Base-by-base conservation (phyloP, 768 basidiomycete species). In the Leccinum incarnatum region DNA sequence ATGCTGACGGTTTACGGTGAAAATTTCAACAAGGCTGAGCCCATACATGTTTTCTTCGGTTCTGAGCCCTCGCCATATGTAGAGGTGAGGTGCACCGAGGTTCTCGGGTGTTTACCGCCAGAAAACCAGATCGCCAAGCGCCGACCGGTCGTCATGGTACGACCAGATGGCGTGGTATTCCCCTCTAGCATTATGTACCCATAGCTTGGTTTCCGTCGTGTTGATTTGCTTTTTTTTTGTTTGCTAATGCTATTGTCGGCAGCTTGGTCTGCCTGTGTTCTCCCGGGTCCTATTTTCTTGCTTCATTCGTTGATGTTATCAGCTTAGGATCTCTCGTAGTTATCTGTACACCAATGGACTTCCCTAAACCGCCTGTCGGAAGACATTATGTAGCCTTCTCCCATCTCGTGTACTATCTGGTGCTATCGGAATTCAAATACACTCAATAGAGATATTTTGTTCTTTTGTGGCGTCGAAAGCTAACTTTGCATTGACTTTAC, bases 1-100 rank as follows among this genome's bases (percentile, higher is more conserved):
- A 85, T 91, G 84, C 74, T 94, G 63, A 94, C 91, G 25, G 79
- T 95, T 1, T 91, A 93, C 66, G 93, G 93, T 58, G 91, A 94
- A 75, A 91, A 94, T 76, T 93, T 95, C 73, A 84, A 82, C 68
- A 93, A 93, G 79, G 73, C 81, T 40, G 90, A 93, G 58, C 90
- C 92, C 37, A 79, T 91, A 59, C 83, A 81, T 48, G 85, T 95
- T 54, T 95, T 91, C 80, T 93, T 95, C 66, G 93, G 93, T 45
- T 84, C 86, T 25, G 89, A 92, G 72, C 90, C 88, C 54, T 91
- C 90, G 58, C 88, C 89, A n/a, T 89, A 85, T 69, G 88, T 89
- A 61, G 91, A 93, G 76, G 86, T 94, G 67, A 83, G 92, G 60
- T 93, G 93, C 76, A 87, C 87, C 34, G 92, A 95, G 75, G 90